A percentile compares a stretch with the other conserved stretches of the same genome.
Evolutionary conservation across 2,329 filamentous ascomycete genomes (phyloP).

Genomic region (Podosphaera xanthii): DNA sequence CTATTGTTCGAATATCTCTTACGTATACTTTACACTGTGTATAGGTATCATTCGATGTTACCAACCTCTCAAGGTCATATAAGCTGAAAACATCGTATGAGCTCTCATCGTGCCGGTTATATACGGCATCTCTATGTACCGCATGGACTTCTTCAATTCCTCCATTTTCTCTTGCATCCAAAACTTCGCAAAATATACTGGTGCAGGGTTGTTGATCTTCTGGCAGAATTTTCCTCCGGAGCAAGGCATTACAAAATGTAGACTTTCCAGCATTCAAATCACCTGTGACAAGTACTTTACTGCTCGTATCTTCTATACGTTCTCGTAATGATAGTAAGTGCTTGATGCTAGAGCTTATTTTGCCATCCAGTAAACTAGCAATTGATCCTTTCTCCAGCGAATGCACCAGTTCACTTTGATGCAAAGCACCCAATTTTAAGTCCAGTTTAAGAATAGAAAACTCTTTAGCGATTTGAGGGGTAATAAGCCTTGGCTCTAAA

Average conservation of each 20-base stretch:
- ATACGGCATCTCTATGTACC: constrained; percentile 56
- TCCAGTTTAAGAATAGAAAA: constrained; percentile 92
- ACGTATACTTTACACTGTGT: constrained; percentile 95
- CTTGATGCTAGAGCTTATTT: constrained; percentile 81
- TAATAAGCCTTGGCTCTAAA: constrained; percentile 62
- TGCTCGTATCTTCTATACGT: constrained; percentile 89
- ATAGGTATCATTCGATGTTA: constrained; percentile 70
- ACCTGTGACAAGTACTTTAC: constrained; percentile 88
- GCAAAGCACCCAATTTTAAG: constrained; percentile 65
- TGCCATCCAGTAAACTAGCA: constrained; percentile 73
- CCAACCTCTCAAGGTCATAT: constrained; percentile 63
- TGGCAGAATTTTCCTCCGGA: constrained; percentile 76
- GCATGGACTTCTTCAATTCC: constrained; percentile 90
- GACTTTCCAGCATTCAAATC: constrained; percentile 96
- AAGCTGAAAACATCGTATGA: constrained; percentile 78
- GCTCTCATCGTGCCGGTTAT: constrained; percentile 77
- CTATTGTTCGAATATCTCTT: constrained; percentile 67
- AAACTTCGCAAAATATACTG: constrained; percentile 91
- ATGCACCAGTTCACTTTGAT: constrained; percentile 79
- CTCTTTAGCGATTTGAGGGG: constrained; percentile 81
- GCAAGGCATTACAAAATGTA: constrained; percentile 92
- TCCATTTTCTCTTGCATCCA: constrained; percentile 77
- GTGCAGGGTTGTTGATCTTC: constrained; percentile 97
- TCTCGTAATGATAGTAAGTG: constrained; percentile 73
- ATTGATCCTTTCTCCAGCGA: constrained; percentile 84